phyloP scores from a whole-genome alignment of 148 eudicot species.

The Vaccinium corymbosum region DNA sequence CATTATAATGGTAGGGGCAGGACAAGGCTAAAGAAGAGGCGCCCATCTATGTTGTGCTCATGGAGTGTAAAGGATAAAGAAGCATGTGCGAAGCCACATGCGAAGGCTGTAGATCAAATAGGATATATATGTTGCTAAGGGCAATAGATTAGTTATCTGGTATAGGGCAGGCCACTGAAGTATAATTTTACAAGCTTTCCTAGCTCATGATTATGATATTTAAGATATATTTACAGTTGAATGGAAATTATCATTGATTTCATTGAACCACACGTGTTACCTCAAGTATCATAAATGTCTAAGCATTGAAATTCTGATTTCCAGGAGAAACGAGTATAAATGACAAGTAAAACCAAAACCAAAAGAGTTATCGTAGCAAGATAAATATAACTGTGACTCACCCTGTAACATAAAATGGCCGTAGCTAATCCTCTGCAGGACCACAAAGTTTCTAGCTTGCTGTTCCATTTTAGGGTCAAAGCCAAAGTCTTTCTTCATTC shows the following conservation, averaged over 20 bases:
- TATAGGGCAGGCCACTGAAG: background rate
- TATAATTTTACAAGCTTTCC: background rate
- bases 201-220: background rate
- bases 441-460: background rate
- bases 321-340: background rate
- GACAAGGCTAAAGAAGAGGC: slow-evolving; percentile 21
- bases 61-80: slow-evolving; percentile 23
- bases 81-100: slow-evolving; percentile 11
- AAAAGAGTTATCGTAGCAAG: background rate
- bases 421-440: background rate
- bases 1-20: slow-evolving; percentile 20
- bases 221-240: background rate
- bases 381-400: background rate
- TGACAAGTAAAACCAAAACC: background rate
- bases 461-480: slow-evolving; percentile 8
- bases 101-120: slow-evolving; percentile 6
- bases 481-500: slow-evolving; percentile 26
- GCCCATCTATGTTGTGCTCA: slow-evolving; percentile 21
- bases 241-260: background rate
- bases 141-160: background rate
- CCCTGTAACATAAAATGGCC: background rate
- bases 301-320: background rate
- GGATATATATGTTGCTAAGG: background rate
- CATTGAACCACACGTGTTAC: background rate
- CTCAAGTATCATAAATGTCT: background rate